phyloP scores from a whole-genome alignment of 129 eudicot genomes.

The Centrapalus pauciflorus region DNA sequence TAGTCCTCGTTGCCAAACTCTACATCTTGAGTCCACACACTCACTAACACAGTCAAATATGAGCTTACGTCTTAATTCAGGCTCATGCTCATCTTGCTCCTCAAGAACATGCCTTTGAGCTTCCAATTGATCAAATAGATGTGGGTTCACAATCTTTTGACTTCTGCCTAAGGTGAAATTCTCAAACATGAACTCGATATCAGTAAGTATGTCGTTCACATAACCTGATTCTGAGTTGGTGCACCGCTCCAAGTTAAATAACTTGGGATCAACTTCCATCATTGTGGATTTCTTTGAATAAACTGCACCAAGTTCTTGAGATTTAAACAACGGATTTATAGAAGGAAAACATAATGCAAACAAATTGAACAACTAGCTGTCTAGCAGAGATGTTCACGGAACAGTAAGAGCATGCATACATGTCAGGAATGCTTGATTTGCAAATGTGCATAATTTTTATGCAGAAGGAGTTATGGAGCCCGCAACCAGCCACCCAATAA shows the following conservation, averaged over 20 bases:
- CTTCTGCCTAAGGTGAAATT: conserved; percentile 52
- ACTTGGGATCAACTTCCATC: conserved; percentile 3
- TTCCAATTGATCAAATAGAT: conserved; percentile 58
- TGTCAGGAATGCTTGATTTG: too few relatives aligned
- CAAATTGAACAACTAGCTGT: too few relatives aligned
- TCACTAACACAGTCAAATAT: conserved; percentile 78
- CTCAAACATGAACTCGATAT: conserved; percentile 59
- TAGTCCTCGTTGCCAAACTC: conserved; percentile 49
- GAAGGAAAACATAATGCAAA: not conserved
- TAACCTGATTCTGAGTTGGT: conserved; percentile 47
- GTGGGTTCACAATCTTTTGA: conserved; percentile 53
- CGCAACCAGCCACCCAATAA: too few relatives aligned
- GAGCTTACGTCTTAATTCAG: conserved; percentile 38
- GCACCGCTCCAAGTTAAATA: not conserved
- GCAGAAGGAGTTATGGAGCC: too few relatives aligned
- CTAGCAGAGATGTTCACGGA: too few relatives aligned
- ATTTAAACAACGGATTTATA: conserved; percentile 28
- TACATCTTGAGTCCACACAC: conserved; percentile 55
- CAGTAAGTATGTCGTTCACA: conserved; percentile 41
- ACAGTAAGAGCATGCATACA: too few relatives aligned
- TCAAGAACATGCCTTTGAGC: conserved; percentile 15
- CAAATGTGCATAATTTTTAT: too few relatives aligned
- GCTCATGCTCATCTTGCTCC: conserved; percentile 22
- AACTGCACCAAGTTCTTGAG: conserved; percentile 36
- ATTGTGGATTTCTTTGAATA: conserved; percentile 33